Evolutionary conservation across 345 rosid species (phyloP).

Genomic region (Tarenaya hassleriana): DNA sequence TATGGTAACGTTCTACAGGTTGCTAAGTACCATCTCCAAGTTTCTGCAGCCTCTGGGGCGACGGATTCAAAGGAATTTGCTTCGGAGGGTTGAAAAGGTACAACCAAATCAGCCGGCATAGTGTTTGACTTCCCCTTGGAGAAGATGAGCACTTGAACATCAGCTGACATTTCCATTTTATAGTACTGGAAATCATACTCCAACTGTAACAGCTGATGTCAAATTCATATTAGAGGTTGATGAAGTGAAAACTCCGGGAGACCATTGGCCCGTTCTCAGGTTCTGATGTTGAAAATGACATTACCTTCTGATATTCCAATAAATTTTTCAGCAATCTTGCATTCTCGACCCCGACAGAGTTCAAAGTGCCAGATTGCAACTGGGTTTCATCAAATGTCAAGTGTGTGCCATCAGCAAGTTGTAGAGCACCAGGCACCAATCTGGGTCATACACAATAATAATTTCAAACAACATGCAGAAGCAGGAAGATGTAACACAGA

Average conservation of each 20-base stretch:
- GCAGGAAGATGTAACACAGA: not conserved
- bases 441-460: conserved; percentile 39
- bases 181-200: conserved; percentile 83
- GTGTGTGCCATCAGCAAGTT: conserved; percentile 78
- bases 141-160: conserved; percentile 64
- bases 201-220: conserved; percentile 44
- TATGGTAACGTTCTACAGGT: conserved; percentile 63
- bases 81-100: conserved; percentile 70
- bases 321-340: conserved; percentile 61
- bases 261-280: not conserved
- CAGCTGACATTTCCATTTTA: conserved; percentile 81
- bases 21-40: conserved; percentile 93
- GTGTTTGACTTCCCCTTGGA: conserved; percentile 89
- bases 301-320: conserved; percentile 68
- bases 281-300: too few species aligned
- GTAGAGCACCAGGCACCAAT: conserved; percentile 62
- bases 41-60: conserved; percentile 39
- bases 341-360: conserved; percentile 72
- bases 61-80: conserved; percentile 32
- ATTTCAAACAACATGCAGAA: not conserved
- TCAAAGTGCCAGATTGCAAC: conserved; percentile 69
- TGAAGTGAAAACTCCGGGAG: not conserved
- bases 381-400: conserved; percentile 72
- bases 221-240: not conserved
- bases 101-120: conserved; percentile 68